Conservation (phyloP, 2,329 filamentous ascomycete genomes). For the Aspergillus sp. region DNA sequence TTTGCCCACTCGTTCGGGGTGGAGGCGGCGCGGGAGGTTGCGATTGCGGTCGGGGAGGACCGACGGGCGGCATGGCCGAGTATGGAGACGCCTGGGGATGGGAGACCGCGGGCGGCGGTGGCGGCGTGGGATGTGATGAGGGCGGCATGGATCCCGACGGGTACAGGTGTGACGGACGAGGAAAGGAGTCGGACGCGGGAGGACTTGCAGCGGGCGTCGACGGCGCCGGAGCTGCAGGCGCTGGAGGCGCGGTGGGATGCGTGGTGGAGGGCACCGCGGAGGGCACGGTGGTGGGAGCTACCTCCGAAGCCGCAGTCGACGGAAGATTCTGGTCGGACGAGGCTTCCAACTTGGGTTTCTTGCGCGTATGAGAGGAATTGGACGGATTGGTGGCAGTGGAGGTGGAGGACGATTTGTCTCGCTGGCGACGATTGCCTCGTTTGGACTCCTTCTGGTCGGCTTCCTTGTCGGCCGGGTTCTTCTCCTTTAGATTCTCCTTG, state of each 20-base stretch:
- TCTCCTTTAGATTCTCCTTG: constrained; percentile 20
- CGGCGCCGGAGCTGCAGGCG: constrained; percentile 15
- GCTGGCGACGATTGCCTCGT: constrained; percentile 31
- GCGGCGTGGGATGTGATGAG: constrained; percentile 28
- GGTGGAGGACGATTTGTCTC: constrained; percentile 35
- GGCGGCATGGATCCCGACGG: constrained; percentile 21
- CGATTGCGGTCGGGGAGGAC: constrained; percentile 40
- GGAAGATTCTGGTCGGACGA: constrained; percentile 10
- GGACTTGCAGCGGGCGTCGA: constrained; percentile 14
- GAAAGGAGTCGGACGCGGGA: constrained; percentile 5
- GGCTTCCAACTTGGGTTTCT: constrained; percentile 44
- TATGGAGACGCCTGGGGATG: constrained; percentile 21
- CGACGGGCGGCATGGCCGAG: constrained; percentile 20
- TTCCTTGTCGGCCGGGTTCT: constrained; percentile 27
- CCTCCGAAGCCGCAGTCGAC: neutral
- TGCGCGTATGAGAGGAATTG: constrained; percentile 41
- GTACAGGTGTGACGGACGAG: constrained; percentile 13
- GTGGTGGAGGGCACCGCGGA: constrained; percentile 7
- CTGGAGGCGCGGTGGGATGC: constrained; percentile 14
- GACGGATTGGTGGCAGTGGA: constrained; percentile 10
- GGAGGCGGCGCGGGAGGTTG: constrained; percentile 42
- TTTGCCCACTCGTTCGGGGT: constrained; percentile 69
- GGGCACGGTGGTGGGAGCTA: constrained; percentile 1
- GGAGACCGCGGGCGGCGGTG: constrained; percentile 21
- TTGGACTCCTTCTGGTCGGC: constrained; percentile 20